These are phyloP conservation scores for Magnusiomyces fungicola DNA, from an alignment of 1,139 yeast genomes.

Conservation along the genomic window DNA sequence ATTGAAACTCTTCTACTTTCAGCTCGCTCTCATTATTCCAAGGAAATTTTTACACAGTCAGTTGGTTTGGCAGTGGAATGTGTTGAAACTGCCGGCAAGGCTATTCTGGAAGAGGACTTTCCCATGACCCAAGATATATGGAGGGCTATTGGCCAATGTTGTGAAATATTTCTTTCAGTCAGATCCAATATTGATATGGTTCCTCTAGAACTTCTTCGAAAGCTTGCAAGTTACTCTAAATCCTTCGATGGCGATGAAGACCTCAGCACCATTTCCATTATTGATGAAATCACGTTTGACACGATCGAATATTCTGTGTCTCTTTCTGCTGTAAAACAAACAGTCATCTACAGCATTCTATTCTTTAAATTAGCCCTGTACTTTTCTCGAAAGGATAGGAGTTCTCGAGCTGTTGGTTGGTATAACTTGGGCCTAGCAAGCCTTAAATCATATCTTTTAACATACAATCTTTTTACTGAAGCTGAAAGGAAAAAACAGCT, in stretches of 20 bases:
- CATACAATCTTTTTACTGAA: constrained; percentile 26
- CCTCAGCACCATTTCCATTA: constrained; percentile 9
- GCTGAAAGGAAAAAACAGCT: constrained; percentile 26
- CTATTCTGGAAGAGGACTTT: constrained; percentile 17
- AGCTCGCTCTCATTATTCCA: constrained; percentile 44
- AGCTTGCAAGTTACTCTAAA: constrained; percentile 6
- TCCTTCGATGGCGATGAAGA: constrained; percentile 13
- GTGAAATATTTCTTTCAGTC: constrained; percentile 39
- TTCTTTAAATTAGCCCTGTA: constrained; percentile 27
- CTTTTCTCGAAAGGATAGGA: constrained; percentile 28
- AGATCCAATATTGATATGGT: constrained; percentile 37
- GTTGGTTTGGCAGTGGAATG: constrained; percentile 39
- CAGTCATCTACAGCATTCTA: constrained; percentile 15
- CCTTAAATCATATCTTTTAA: constrained; percentile 39
- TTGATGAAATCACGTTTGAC: constrained; percentile 15
- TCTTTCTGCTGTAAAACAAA: neutral
- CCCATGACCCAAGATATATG: constrained; percentile 43
- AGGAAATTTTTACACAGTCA: constrained; percentile 65
- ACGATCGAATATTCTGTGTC: constrained; percentile 13
- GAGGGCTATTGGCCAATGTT: constrained; percentile 47
- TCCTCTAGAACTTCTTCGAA: constrained; percentile 33
- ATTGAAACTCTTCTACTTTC: constrained; percentile 52
- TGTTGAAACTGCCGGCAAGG: constrained; percentile 33
- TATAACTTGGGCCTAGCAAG: constrained; percentile 69
- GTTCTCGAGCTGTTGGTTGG: constrained; percentile 44